Evolutionary conservation across 192 early-diverging fungal species (phyloP).

Genomic region (Anaeromyces robustus): DNA sequence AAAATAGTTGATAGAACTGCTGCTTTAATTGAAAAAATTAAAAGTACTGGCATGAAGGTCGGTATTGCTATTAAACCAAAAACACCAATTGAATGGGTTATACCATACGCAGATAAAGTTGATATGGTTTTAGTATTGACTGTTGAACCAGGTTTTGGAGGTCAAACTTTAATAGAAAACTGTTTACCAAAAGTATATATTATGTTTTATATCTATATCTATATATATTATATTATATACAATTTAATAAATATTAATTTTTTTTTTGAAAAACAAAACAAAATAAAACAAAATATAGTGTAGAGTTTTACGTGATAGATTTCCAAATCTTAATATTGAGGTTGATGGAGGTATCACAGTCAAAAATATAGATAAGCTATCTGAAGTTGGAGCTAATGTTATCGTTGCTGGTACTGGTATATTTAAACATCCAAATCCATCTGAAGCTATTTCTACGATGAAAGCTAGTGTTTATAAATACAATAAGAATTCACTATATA

Average conservation of each 20-base stretch:
- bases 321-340: slow-evolving; percentile 79
- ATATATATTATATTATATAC: too few relatives aligned
- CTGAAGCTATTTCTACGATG: slow-evolving; percentile 50
- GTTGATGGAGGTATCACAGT: slow-evolving; percentile 83
- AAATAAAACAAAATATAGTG: neutral
- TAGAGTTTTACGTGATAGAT: slow-evolving; percentile 47
- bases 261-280: too few relatives aligned
- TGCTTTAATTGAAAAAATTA: slow-evolving; percentile 65
- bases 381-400: slow-evolving; percentile 86
- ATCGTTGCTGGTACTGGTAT: slow-evolving; percentile 91
- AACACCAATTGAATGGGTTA: slow-evolving; percentile 44
- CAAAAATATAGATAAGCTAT: slow-evolving; percentile 71
- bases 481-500: neutral
- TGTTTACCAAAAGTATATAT: neutral
- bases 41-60: slow-evolving; percentile 73
- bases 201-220: too few relatives aligned
- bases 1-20: slow-evolving; percentile 28
- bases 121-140: neutral
- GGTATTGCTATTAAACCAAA: slow-evolving; percentile 85
- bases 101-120: neutral
- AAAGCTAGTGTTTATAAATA: neutral
- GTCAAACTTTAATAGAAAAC: neutral
- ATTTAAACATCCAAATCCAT: slow-evolving; percentile 60
- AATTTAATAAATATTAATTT: too few relatives aligned
- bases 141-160: neutral